phyloP scores from a whole-genome alignment of 306 rosid species.

The Betula pendula region DNA sequence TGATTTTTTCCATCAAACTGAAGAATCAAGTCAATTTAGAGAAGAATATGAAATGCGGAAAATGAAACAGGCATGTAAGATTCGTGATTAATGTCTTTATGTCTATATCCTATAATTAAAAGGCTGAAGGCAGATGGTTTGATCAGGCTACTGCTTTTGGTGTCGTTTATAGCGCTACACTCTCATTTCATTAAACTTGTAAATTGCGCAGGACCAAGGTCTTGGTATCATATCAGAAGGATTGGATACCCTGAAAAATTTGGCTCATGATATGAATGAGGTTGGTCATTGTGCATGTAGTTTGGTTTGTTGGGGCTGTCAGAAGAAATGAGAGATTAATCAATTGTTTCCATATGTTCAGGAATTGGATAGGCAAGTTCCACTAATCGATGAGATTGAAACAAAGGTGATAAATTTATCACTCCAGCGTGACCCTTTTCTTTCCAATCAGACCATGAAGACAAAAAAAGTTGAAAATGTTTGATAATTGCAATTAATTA shows the following conservation, averaged over 20 bases:
- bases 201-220: conserved; percentile 71
- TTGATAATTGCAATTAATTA: conserved; percentile 16
- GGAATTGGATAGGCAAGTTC: conserved; percentile 93
- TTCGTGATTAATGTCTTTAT: conserved; percentile 30
- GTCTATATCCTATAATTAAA: conserved; percentile 5
- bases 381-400: conserved; percentile 81
- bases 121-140: conserved; percentile 6
- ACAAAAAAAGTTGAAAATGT: neutral
- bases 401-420: conserved; percentile 51
- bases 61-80: conserved; percentile 70
- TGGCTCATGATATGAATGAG: conserved; percentile 91
- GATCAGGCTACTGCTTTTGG: conserved; percentile 9
- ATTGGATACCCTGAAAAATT: conserved; percentile 64
- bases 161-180: neutral
- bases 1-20: conserved; percentile 59
- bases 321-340: conserved; percentile 24
- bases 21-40: conserved; percentile 74
- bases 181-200: conserved; percentile 18
- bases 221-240: conserved; percentile 93
- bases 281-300: conserved; percentile 39
- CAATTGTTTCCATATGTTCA: conserved; percentile 36
- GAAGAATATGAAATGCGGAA: conserved; percentile 82
- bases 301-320: neutral
- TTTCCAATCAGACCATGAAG: conserved; percentile 9
- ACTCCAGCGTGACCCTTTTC: neutral